These are phyloP conservation scores for Candida tallmaniae DNA, from an alignment of 805 yeast species.

Conservation along the genomic window DNA sequence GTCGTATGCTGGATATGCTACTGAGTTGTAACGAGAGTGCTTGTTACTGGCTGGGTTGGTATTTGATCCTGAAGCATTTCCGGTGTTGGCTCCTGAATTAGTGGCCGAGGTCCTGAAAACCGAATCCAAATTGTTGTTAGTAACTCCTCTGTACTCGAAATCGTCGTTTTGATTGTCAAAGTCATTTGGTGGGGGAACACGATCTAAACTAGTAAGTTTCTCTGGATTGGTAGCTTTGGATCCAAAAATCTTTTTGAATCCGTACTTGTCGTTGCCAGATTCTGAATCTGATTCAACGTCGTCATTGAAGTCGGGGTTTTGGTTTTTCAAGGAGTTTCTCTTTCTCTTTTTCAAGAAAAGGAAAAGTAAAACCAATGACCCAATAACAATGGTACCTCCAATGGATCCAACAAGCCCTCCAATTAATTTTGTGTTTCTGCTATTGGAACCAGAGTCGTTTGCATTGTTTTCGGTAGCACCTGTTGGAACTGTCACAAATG, in stretches of 20 bases:
- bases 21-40: slow-evolving; percentile 27
- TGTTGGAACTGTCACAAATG: slow-evolving; percentile 36
- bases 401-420: slow-evolving; percentile 45
- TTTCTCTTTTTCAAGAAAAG: slow-evolving; percentile 31
- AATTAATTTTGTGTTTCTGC: slow-evolving; percentile 31
- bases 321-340: slow-evolving; percentile 28
- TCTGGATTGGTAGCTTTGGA: slow-evolving; percentile 12
- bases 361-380: slow-evolving; percentile 30
- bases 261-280: slow-evolving; percentile 12
- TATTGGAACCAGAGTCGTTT: slow-evolving; percentile 11
- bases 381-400: slow-evolving; percentile 42
- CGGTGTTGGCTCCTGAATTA: slow-evolving; percentile 11
- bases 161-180: slow-evolving; percentile 20
- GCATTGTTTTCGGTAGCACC: slow-evolving; percentile 10
- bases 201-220: slow-evolving; percentile 4
- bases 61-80: slow-evolving; percentile 7
- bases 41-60: slow-evolving; percentile 11
- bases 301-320: slow-evolving; percentile 41
- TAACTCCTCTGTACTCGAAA: slow-evolving; percentile 40
- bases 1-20: slow-evolving; percentile 13
- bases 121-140: slow-evolving; percentile 40
- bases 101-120: slow-evolving; percentile 25
- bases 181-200: slow-evolving; percentile 8
- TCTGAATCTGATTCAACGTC: slow-evolving; percentile 8
- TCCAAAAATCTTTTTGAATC: slow-evolving; percentile 29